Conservation (phyloP, 257 asterid genomes). For the Solanum virginianum region DNA sequence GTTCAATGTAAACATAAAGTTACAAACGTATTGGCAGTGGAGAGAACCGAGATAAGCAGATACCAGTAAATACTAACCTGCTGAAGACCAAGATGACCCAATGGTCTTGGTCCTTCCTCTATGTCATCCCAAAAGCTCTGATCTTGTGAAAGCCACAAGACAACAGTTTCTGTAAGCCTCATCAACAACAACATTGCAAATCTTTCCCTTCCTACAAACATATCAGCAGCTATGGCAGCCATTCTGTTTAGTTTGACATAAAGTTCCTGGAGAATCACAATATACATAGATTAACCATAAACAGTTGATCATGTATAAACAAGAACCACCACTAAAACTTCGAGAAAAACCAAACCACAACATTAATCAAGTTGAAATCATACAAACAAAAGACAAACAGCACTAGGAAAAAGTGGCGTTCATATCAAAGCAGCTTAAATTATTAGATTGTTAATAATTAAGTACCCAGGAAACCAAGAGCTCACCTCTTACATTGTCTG, state of each 20-base stretch:
- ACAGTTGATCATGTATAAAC: background rate
- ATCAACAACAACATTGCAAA: slow-evolving; percentile 77
- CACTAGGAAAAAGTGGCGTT: background rate
- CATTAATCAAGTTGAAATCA: background rate
- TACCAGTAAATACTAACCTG: slow-evolving; percentile 47
- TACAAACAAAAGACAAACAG: background rate
- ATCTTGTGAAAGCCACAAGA: slow-evolving; percentile 93
- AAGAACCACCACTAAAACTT: background rate
- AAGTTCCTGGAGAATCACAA: slow-evolving; percentile 56
- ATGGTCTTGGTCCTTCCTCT: slow-evolving; percentile 78
- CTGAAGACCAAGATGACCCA: slow-evolving; percentile 85
- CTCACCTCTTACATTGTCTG: background rate
- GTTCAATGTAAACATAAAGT: background rate
- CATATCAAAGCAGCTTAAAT: background rate
- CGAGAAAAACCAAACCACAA: background rate
- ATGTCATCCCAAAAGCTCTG: slow-evolving; percentile 97
- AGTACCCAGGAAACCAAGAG: background rate
- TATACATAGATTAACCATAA: background rate
- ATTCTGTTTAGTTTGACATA: slow-evolving; percentile 78
- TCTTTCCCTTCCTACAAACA: slow-evolving; percentile 97
- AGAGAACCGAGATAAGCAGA: background rate
- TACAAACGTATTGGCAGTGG: background rate
- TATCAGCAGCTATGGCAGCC: slow-evolving; percentile 77
- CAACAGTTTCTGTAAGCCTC: slow-evolving; percentile 97
- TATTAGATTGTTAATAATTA: background rate